Percentiles rank a stretch among this genome's conserved stretches.
These are phyloP conservation scores for Apiospora phragmitis DNA, from an alignment of 2,329 filamentous ascomycete species.

Conservation along the genomic window DNA sequence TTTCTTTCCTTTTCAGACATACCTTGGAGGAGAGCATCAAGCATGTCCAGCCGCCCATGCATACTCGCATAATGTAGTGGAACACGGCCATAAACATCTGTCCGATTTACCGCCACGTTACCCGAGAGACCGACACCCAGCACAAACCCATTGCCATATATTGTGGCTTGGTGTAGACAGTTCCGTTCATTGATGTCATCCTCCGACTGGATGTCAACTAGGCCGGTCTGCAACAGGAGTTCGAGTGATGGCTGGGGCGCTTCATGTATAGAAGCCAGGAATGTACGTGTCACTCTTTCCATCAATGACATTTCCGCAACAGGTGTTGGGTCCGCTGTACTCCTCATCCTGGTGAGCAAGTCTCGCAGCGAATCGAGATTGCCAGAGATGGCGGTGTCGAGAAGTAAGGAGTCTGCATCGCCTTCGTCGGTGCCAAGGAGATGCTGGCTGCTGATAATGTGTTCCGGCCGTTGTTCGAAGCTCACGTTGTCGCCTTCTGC, in stretches of 20 bases:
- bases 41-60: conserved; percentile 85
- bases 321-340: conserved; percentile 46
- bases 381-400: conserved; percentile 83
- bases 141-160: conserved; percentile 82
- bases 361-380: conserved; percentile 78
- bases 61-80: conserved; percentile 96
- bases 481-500: conserved; percentile 93
- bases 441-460: conserved; percentile 66
- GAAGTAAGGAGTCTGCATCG: conserved; percentile 83
- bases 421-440: conserved; percentile 78
- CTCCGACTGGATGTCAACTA: conserved; percentile 89
- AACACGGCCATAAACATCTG: conserved; percentile 91
- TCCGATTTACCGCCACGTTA: conserved; percentile 74
- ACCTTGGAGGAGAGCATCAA: conserved; percentile 71
- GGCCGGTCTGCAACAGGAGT: conserved; percentile 73
- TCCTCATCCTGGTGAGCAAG: conserved; percentile 72
- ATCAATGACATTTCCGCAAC: conserved; percentile 55
- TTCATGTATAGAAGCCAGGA: conserved; percentile 85
- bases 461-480: conserved; percentile 64
- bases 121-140: conserved; percentile 73
- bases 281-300: conserved; percentile 85
- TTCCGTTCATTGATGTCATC: conserved; percentile 98
- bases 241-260: conserved; percentile 76
- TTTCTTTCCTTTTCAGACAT: conserved; percentile 22
- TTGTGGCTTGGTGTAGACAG: conserved; percentile 93